phyloP scores from a whole-genome alignment of 2,329 filamentous ascomycete genomes.

The Colletotrichum aenigma region DNA sequence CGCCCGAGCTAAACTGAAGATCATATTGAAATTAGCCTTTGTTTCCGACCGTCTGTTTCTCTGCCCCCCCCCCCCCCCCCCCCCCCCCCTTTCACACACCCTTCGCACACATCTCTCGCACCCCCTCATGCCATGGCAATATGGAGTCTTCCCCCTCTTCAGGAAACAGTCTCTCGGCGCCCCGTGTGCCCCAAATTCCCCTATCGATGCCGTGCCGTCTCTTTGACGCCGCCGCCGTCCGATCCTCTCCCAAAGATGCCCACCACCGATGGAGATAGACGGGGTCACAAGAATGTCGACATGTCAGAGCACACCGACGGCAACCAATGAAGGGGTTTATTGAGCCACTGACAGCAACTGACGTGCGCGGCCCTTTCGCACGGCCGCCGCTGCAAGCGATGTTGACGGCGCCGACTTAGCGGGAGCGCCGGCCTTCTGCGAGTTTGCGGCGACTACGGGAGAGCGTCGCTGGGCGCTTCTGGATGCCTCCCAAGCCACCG shows the following conservation, averaged over 20 bases:
- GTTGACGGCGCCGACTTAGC: conserved; percentile 11
- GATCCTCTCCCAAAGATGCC: neutral
- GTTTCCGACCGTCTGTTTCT: conserved; percentile 23
- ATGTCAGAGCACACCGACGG: neutral
- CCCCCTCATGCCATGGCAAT: conserved; percentile 4
- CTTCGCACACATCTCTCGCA: neutral
- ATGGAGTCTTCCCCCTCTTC: conserved; percentile 2
- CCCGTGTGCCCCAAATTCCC: conserved; percentile 1
- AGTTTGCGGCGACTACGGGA: conserved; percentile 7
- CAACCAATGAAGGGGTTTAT: neutral
- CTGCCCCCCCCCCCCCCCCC: neutral
- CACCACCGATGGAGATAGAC: neutral
- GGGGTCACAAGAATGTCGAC: neutral
- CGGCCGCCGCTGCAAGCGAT: conserved; percentile 17
- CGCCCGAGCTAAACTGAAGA: conserved; percentile 19
- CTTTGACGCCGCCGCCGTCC: neutral
- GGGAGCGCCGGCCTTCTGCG: neutral
- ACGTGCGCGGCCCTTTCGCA: conserved; percentile 9
- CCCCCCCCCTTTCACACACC: neutral
- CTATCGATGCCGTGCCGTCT: conserved; percentile 9
- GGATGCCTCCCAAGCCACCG: neutral
- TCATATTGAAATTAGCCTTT: conserved; percentile 23
- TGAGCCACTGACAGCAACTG: conserved; percentile 1
- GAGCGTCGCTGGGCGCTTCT: neutral
- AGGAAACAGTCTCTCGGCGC: conserved; percentile 8